Base-by-base conservation (phyloP, 1,284 basidiomycete genomes). In the Pyrrhoderma lamaoense region DNA sequence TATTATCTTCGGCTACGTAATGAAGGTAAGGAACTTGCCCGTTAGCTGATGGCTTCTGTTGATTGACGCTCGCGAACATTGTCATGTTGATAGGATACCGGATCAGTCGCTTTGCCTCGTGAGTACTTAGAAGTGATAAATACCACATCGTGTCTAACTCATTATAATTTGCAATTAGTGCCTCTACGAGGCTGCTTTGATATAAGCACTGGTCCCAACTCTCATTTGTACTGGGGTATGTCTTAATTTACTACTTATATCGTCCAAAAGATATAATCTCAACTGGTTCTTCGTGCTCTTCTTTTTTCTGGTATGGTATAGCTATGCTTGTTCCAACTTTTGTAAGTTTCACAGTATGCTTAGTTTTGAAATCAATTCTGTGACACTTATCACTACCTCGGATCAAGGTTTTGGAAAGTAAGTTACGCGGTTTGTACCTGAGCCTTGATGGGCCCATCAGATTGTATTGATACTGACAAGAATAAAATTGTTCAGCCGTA, bases 281-380 rank as follows among this genome's bases (percentile, higher is more conserved):
- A n/a, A n/a, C n/a, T n/a, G n/a, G n/a, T n/a, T n/a, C n/a, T n/a
- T n/a, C n/a, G n/a, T n/a, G n/a, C n/a, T n/a, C n/a, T n/a, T n/a
- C n/a, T 3, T 21, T 22, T 14, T 47, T 27, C 21, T 23, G 27
- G 18, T 14, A 36, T 21, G 1, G 21, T 7, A 8, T 43, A 53
- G 51, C 47, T 34, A 53, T 53, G 46, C 47, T 53, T 35, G 46
- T 53, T 9, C 51, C 51, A 16, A 53, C 51, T 19, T 53, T 53
- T 27, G 51, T 53, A 23, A 53, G 51, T 42, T 3, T 5, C 14
- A 40, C 5, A 31, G n/a, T n/a, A n/a, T n/a, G 18, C 3, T 38
- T 44, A 5, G 21, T 37, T 25, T 19, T 22, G 8, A 34, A n/a
- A 27, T 11, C 11, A 38, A 34, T n/a, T n/a, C 8, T 18, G n/a